Conservation (phyloP, 768 basidiomycete species). For the Tylopilus sp. region DNA sequence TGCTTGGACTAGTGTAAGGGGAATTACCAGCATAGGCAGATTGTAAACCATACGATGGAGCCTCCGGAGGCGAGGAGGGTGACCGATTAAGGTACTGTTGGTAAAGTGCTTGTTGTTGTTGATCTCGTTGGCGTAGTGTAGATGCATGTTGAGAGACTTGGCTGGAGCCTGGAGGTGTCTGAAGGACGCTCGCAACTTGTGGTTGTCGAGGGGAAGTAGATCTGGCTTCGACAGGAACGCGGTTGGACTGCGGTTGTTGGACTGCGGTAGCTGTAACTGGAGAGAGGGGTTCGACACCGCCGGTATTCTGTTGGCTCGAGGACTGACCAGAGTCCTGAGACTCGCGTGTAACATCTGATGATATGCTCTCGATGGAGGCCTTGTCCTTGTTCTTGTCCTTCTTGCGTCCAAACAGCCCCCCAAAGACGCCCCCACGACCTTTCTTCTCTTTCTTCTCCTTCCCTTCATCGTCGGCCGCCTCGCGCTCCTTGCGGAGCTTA, state of each 20-base stretch:
- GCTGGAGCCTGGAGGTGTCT: slow-evolving; percentile 26
- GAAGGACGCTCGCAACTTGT: slow-evolving; percentile 24
- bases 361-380: slow-evolving; percentile 48
- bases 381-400: slow-evolving; percentile 74
- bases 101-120: slow-evolving; percentile 84
- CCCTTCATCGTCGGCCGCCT: slow-evolving; percentile 43
- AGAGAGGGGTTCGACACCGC: slow-evolving; percentile 36
- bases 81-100: slow-evolving; percentile 88
- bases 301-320: slow-evolving; percentile 38
- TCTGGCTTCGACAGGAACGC: slow-evolving; percentile 16
- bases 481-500: slow-evolving; percentile 46
- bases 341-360: slow-evolving; percentile 43
- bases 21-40: slow-evolving; percentile 55
- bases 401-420: slow-evolving; percentile 70
- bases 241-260: slow-evolving; percentile 48
- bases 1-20: slow-evolving; percentile 39
- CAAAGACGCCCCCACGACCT: slow-evolving; percentile 68
- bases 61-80: slow-evolving; percentile 73
- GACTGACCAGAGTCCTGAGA: slow-evolving; percentile 68
- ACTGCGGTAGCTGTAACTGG: slow-evolving; percentile 52
- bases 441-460: slow-evolving; percentile 63
- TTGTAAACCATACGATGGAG: slow-evolving; percentile 73
- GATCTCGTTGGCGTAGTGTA: slow-evolving; percentile 80
- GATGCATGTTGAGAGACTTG: slow-evolving; percentile 60
- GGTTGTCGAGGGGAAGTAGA: slow-evolving; percentile 19